These are phyloP conservation scores for Beauveria sp. DNA, from an alignment of 2,329 filamentous ascomycete genomes.

Conservation along the genomic window DNA sequence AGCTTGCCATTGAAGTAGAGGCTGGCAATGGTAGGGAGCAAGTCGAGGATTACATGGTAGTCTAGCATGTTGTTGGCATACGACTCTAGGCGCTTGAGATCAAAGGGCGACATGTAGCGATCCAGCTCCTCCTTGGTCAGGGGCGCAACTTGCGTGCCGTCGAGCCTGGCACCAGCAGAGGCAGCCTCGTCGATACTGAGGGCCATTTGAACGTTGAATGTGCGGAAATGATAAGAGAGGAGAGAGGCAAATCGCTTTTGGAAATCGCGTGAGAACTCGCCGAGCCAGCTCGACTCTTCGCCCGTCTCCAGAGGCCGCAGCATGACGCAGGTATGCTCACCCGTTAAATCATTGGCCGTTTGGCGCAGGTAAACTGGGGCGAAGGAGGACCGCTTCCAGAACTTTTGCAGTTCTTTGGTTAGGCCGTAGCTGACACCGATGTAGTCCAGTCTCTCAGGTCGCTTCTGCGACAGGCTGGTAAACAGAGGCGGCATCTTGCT, in stretches of 20 bases:
- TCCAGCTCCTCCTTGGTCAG: slow-evolving; percentile 74
- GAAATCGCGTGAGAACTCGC: slow-evolving; percentile 87
- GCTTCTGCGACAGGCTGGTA: slow-evolving; percentile 75
- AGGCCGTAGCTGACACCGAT: slow-evolving; percentile 92
- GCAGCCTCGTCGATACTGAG: slow-evolving; percentile 86
- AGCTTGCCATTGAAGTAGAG: slow-evolving; percentile 82
- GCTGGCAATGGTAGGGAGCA: slow-evolving; percentile 73
- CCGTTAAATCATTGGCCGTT: slow-evolving; percentile 91
- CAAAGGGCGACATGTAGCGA: slow-evolving; percentile 73
- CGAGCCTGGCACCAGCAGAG: slow-evolving; percentile 60
- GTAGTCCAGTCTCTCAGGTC: slow-evolving; percentile 77
- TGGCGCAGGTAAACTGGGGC: slow-evolving; percentile 89
- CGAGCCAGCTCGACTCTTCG: slow-evolving; percentile 76
- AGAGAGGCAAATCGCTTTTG: slow-evolving; percentile 87
- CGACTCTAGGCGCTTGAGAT: slow-evolving; percentile 88
- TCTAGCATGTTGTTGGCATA: slow-evolving; percentile 97
- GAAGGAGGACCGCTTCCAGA: slow-evolving; percentile 89
- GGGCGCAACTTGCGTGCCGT: slow-evolving; percentile 40
- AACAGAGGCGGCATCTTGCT: slow-evolving; percentile 90
- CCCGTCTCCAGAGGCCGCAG: slow-evolving; percentile 65
- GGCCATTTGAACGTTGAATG: slow-evolving; percentile 70
- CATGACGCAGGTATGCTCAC: slow-evolving; percentile 98
- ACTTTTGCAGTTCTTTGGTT: slow-evolving; percentile 80
- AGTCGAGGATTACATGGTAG: slow-evolving; percentile 93
- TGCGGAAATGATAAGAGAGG: slow-evolving; percentile 85